Percentiles rank a stretch among this genome's conserved stretches.
These are phyloP conservation scores for Suillus brevipes DNA, from an alignment of 768 basidiomycete genomes.

Conservation along the genomic window DNA sequence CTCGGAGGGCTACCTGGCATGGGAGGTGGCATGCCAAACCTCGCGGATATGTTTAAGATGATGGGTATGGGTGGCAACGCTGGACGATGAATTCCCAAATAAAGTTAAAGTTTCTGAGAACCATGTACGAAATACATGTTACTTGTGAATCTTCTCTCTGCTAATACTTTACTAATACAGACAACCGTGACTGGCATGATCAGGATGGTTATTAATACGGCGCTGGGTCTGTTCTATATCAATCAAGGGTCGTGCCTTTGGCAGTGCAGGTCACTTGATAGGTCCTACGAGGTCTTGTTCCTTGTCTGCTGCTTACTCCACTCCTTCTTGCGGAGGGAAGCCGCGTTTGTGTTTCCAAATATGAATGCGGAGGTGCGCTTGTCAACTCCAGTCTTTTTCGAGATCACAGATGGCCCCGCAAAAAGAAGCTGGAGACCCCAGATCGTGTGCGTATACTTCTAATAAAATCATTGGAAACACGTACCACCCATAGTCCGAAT, in stretches of 20 bases:
- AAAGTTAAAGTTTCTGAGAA: conserved; percentile 15
- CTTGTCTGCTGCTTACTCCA: conserved; percentile 47
- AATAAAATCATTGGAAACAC: conserved; percentile 28
- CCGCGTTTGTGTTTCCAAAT: conserved; percentile 72
- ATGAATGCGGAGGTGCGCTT: conserved; percentile 79
- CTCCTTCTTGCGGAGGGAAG: conserved; percentile 59
- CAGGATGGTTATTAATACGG: conserved; percentile 16
- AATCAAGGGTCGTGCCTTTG: conserved; percentile 6
- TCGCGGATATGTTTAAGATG: conserved; percentile 85
- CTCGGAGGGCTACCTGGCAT: conserved; percentile 50
- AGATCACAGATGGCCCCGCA: conserved; percentile 52
- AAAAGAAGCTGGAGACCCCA: conserved; percentile 54
- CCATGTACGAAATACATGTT: conserved; percentile 16
- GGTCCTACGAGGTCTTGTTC: conserved; percentile 19
- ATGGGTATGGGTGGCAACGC: conserved; percentile 73
- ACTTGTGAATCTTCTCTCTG: conserved; percentile 9
- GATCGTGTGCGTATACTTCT: conserved; percentile 12
- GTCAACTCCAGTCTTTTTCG: conserved; percentile 78
- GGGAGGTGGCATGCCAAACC: conserved; percentile 68
- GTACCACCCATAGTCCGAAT: conserved; percentile 73
- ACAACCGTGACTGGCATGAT: conserved; percentile 9
- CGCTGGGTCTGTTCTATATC: conserved; percentile 15
- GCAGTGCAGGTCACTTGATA: conserved; percentile 5
- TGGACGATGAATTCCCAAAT: conserved; percentile 27
- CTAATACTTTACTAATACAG: conserved; percentile 19